Base-by-base conservation (phyloP, 1,284 basidiomycete species). In the Tylopilus sp. region DNA sequence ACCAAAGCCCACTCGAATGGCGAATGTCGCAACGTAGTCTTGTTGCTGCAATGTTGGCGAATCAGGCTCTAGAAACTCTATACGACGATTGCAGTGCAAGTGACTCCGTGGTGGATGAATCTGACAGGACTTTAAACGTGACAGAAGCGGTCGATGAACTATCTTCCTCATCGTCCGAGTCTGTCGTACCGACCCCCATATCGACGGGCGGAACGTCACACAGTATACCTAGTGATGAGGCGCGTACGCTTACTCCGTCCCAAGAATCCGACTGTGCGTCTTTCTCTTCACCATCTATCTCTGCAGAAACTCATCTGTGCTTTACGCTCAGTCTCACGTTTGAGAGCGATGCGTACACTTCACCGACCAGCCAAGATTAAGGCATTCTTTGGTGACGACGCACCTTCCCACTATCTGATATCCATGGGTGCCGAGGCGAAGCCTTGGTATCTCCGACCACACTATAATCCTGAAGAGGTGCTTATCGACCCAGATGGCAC, bases 371-470 rank as follows among this genome's bases (percentile, higher is more conserved):
- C 75, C 68, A 91, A 91, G 71, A 81, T 91, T 36, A 83, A 84
- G 67, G 87, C 90, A 70, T 74, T 94, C 59, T 83, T 93, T 53
- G 91, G 91, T 19, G 84, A 87, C 39, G 89, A 91, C 33, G 83
- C 81, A 32, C 83, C 84, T 8, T 74, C 76, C 49, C 78, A 83
- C 68, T 80, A 83, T 68, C 70, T 84, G 69, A 71, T 80, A 64
- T 77, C 79, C 62, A 68, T 81, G 63, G 78, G 80, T 56, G 80
- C 82, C 19, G 79, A 82, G 60, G 66, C 76, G 72, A 90, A 83
- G 69, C 89, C 91, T 13, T 91, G 89, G 90, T 91, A 89, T 77
- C 82, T 95, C 53, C 86, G 86, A 22, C 84, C 87, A 10, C 89
- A 88, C 68, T 92, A 91, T 75, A 83, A 84, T 57, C 82, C 87